These are phyloP conservation scores for Canavalia ensiformis DNA, from an alignment of 306 rosid species.

Conservation along the genomic window DNA sequence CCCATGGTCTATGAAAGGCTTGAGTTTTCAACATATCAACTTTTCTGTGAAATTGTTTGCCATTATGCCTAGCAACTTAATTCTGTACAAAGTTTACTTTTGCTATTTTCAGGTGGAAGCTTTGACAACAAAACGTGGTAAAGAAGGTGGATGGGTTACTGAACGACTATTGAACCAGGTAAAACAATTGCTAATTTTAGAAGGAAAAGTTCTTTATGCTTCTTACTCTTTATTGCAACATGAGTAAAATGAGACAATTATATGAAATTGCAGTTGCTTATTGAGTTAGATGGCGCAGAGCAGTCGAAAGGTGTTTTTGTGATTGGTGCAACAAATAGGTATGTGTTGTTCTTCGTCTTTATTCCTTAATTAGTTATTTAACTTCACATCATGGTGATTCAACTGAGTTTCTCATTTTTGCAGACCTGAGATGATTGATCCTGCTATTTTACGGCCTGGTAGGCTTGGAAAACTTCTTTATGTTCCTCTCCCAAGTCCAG, in stretches of 20 bases:
- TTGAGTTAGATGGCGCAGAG: constrained; percentile 82
- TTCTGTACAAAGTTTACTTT: background rate
- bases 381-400: constrained; percentile 11
- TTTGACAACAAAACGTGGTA: constrained; percentile 79
- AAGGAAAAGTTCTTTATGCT: background rate
- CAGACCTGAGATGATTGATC: constrained; percentile 89
- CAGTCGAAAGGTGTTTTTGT: constrained; percentile 86
- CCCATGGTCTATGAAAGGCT: background rate
- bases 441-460: constrained; percentile 81
- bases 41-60: no score
- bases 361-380: constrained; percentile 8
- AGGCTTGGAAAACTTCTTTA: constrained; percentile 81
- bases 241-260: constrained; percentile 29
- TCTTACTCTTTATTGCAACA: background rate
- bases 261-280: constrained; percentile 49
- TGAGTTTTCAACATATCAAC: no score
- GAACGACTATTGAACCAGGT: constrained; percentile 86
- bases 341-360: constrained; percentile 27
- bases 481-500: constrained; percentile 75
- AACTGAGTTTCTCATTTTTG: constrained; percentile 43
- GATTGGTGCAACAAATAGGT: constrained; percentile 98
- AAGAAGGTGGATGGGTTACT: constrained; percentile 86
- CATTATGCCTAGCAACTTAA: no score
- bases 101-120: constrained; percentile 77
- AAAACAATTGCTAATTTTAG: constrained; percentile 23